phyloP scores from a whole-genome alignment of 2,329 filamentous ascomycete species.

The Sphaerulina populicola region DNA sequence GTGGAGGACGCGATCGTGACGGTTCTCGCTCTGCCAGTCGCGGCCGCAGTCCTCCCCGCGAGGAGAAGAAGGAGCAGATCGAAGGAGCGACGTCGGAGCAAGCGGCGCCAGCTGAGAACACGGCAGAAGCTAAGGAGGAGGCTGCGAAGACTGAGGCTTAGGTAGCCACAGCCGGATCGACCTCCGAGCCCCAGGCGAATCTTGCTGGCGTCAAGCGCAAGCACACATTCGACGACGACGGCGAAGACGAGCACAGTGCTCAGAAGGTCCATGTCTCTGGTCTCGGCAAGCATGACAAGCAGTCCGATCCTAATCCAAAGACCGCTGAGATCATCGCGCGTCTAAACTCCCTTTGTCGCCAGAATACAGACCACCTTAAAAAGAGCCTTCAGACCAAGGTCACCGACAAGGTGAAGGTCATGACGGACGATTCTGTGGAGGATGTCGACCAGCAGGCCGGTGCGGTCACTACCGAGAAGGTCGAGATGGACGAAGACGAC shows the following conservation, averaged over 20 bases:
- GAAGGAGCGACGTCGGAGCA: conserved; percentile 7
- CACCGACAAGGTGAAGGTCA: background rate
- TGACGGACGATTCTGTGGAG: background rate
- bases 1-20: conserved; percentile 15
- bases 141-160: conserved; percentile 6
- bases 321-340: background rate
- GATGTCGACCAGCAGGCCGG: background rate
- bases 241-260: background rate
- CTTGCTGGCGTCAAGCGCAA: background rate
- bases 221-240: background rate
- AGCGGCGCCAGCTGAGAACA: conserved; percentile 6
- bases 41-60: conserved; percentile 14
- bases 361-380: too few species aligned
- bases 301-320: background rate
- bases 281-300: background rate
- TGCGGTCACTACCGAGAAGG: too few species aligned
- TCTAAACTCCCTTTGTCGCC: background rate
- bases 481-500: too few species aligned
- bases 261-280: background rate
- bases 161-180: conserved; percentile 4
- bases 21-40: conserved; percentile 11
- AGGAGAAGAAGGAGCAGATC: conserved; percentile 11
- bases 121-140: conserved; percentile 13
- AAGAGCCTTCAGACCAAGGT: background rate
- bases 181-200: background rate